Evolutionary conservation across 208 protist species (phyloP).

Genomic region (Trypanosoma avium): DNA sequence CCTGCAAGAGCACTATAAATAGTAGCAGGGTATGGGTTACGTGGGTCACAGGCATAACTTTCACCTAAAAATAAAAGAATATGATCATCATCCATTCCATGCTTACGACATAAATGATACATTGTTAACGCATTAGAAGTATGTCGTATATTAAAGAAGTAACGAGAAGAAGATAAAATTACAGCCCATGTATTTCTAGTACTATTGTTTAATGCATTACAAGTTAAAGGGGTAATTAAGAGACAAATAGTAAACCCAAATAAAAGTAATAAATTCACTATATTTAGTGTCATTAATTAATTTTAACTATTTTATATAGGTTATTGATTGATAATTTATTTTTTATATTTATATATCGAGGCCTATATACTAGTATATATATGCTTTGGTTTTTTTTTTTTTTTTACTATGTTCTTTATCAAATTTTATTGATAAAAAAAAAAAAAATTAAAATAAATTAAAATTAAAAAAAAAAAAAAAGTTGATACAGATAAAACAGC

Average conservation of each 20-base stretch:
- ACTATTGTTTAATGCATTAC: background rate
- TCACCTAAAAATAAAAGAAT: conserved; percentile 98
- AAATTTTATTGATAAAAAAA: background rate
- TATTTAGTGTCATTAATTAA: background rate
- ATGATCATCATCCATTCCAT: conserved; percentile 94
- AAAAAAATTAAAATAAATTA: background rate
- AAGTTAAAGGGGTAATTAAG: conserved; percentile 1
- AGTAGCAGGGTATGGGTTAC: conserved; percentile 90
- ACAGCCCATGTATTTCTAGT: conserved; percentile 92
- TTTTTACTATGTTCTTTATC: background rate
- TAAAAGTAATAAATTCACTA: background rate
- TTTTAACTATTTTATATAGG: too few species aligned
- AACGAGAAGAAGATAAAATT: conserved; percentile 94
- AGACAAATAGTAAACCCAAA: conserved; percentile 11
- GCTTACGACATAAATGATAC: conserved; percentile 94
- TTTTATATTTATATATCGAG: background rate
- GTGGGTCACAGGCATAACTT: conserved; percentile 96
- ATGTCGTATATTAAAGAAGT: conserved; percentile 99
- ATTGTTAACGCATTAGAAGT: conserved; percentile 95
- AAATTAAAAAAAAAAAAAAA: background rate
- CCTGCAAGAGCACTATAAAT: conserved; percentile 53
- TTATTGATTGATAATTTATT: too few species aligned
- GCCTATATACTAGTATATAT: background rate
- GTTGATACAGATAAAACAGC: background rate
- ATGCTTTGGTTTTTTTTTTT: background rate